Evolutionary conservation across 352 stramenopile genomes (phyloP).

Genomic region (Pythium pyrilobum): DNA sequence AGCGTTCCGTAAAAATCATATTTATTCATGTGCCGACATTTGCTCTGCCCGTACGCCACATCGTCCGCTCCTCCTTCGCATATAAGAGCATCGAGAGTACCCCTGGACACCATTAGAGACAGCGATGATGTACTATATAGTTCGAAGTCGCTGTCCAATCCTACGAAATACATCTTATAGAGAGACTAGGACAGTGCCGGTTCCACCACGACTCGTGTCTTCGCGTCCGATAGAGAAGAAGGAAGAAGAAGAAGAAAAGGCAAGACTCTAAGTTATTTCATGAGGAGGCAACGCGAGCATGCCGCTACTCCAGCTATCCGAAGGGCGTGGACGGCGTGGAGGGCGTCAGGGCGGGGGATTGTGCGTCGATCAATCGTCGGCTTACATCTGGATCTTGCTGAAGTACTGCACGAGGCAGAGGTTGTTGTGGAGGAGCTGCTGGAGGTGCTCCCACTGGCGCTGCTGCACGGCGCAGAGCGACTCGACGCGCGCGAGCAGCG

Average conservation of each 20-base stretch:
- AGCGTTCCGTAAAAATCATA: too few species aligned
- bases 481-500: conserved; percentile 50
- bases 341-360: too few species aligned
- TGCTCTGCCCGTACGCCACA: not conserved
- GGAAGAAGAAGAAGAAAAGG: too few species aligned
- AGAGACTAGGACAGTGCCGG: too few species aligned
- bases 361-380: not conserved
- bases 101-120: not conserved
- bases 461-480: conserved; percentile 56
- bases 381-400: conserved; percentile 86
- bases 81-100: not conserved
- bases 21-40: not conserved
- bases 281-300: too few species aligned
- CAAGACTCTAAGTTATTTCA: too few species aligned
- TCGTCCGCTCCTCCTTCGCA: not conserved
- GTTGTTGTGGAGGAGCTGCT: conserved; percentile 82
- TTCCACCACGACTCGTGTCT: too few species aligned
- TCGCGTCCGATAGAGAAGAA: too few species aligned
- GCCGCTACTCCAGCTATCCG: not conserved
- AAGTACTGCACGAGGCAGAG: conserved; percentile 85
- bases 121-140: too few species aligned
- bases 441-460: conserved; percentile 72
- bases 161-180: too few species aligned
- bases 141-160: too few species aligned
- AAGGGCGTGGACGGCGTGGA: too few species aligned